A percentile compares a stretch with the other conserved stretches of the same genome.
These are phyloP conservation scores for Phaeotremella skinneri DNA, from an alignment of 768 basidiomycete species.

Conservation along the genomic window DNA sequence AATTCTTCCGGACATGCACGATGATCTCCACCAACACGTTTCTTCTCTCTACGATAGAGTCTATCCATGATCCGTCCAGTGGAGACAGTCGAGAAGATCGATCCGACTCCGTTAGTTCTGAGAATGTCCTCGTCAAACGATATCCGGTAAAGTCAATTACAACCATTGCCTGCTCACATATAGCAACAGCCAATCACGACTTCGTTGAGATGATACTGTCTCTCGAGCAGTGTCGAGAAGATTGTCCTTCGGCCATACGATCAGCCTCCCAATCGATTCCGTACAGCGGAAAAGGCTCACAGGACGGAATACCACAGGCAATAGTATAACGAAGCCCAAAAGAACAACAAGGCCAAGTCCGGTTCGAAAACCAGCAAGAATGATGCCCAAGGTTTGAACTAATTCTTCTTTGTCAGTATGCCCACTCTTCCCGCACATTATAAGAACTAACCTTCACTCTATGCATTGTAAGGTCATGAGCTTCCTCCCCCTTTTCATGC, in stretches of 20 bases:
- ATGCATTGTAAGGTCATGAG: slow-evolving; percentile 10
- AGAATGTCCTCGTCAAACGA: neutral
- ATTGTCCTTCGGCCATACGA: slow-evolving; percentile 16
- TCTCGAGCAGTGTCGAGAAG: slow-evolving; percentile 59
- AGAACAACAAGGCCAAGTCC: slow-evolving; percentile 37
- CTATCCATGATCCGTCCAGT: slow-evolving; percentile 65
- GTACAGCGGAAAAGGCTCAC: slow-evolving; percentile 3
- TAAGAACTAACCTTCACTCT: slow-evolving; percentile 32
- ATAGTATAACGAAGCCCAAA: slow-evolving; percentile 39
- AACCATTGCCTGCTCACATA: slow-evolving; percentile 55
- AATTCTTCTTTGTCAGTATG: neutral
- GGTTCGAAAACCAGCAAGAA: slow-evolving; percentile 42
- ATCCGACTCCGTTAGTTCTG: slow-evolving; percentile 67
- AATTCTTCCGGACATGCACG: slow-evolving; percentile 35
- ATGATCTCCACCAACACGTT: slow-evolving; percentile 37
- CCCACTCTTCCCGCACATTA: neutral
- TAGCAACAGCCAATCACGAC: slow-evolving; percentile 71
- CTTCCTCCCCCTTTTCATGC: slow-evolving; percentile 20
- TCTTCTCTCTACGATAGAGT: slow-evolving; percentile 59
- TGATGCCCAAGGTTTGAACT: slow-evolving; percentile 42
- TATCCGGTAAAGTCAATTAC: too few species aligned
- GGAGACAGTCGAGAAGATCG: slow-evolving; percentile 60
- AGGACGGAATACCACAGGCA: slow-evolving; percentile 39
- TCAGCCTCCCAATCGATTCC: neutral
- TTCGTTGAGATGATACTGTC: slow-evolving; percentile 61